Conservation (phyloP, 371 early-diverging fungal species). For the Mortierella sp. region DNA sequence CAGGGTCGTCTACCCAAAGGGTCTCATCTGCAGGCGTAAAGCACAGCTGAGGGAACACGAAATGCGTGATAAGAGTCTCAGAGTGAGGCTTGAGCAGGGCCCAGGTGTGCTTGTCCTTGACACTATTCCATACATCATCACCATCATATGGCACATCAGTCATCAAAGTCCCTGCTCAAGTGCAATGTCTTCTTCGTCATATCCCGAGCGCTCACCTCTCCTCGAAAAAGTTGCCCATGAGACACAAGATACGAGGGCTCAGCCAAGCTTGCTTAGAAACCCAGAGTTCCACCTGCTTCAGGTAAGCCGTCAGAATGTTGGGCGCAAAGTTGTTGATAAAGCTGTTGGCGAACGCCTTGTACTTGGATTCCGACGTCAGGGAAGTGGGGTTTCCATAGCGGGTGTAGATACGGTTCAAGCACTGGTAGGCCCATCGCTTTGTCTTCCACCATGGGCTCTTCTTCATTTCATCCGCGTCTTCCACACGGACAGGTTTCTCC, state of each 20-base stretch:
- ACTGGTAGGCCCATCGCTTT: conserved; percentile 95
- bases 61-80: conserved; percentile 79
- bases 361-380: conserved; percentile 67
- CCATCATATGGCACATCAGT: conserved; percentile 4
- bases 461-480: conserved; percentile 76
- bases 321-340: conserved; percentile 90
- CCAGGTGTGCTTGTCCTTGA: conserved; percentile 92
- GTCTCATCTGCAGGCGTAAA: conserved; percentile 84
- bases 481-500: conserved; percentile 70
- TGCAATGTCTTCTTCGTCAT: conserved; percentile 17
- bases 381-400: conserved; percentile 80
- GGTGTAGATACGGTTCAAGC: conserved; percentile 82
- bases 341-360: conserved; percentile 78
- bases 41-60: conserved; percentile 91
- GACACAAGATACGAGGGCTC: conserved; percentile 63
- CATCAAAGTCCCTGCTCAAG: not conserved
- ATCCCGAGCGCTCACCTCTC: conserved; percentile 55
- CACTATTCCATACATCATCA: conserved; percentile 62
- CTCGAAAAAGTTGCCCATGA: conserved; percentile 65
- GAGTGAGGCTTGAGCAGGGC: conserved; percentile 84
- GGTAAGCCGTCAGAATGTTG: conserved; percentile 81
- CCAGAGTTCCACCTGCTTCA: conserved; percentile 81
- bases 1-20: conserved; percentile 91
- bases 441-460: conserved; percentile 90
- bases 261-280: conserved; percentile 75